Base-by-base conservation (phyloP, 179 eudicot species). In the Vitellaria paradoxa region DNA sequence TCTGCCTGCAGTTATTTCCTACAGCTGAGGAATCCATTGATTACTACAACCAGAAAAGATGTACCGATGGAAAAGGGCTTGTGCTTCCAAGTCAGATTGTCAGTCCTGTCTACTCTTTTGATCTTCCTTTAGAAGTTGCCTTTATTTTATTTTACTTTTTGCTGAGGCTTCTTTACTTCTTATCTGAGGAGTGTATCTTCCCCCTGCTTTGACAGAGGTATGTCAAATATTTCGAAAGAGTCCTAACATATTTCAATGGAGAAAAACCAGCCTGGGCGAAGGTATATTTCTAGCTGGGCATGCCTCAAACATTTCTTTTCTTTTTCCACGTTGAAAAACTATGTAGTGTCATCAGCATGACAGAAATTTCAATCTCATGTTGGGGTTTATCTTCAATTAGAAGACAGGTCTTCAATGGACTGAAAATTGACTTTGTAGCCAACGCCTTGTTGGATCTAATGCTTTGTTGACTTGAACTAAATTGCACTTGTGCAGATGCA, bases 41-140 rank as follows among this genome's bases (percentile, higher is more conserved):
- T 78, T 95, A 88, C 84, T 95, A 91, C 81, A 95, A 95, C 85
- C 97, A 93, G 82, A 95, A 95, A 84, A 86, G 98, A 87, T 95
- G 99, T 82, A 57, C 88, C 70, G 99, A 95, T 80, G 97, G 91
- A 50, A 93, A 95, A 85, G 99, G 95, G 63, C 97, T 95, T 86
- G 99, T 95, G 74, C 91, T 95, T 76, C 99, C 99, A 11, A 95
- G 99, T 85, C 99, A 95, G 87, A 95, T 95, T 87, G 99, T 95
- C 57, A 84, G 98, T 89, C 73, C n/a, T 74, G 65, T 70, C 13
- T 73, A 70, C 18, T 40, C 46, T 56, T 64, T 57, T 72, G 73
- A 72, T 72, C 65, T 14, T n/a, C 61, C 61, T 61, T 42, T 42
- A 45, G 9, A 72, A 67, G 21, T 65, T 11, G 18, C 49, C 46